Evolutionary conservation across 129 eudicot genomes (phyloP).

Genomic region (Flaveria brownii): DNA sequence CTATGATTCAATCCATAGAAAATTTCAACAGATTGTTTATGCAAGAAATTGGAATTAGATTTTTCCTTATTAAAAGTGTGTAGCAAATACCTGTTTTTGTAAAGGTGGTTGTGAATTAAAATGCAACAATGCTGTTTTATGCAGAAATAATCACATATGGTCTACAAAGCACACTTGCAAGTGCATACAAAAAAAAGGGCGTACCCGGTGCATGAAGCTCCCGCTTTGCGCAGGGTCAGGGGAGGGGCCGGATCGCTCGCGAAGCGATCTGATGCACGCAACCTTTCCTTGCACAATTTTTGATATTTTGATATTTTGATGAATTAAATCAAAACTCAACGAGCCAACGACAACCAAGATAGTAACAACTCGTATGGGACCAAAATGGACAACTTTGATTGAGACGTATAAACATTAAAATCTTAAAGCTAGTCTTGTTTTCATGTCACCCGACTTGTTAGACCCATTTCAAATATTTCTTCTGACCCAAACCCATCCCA

Average conservation of each 20-base stretch:
- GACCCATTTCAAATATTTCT: not conserved
- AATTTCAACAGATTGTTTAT: too few relatives aligned
- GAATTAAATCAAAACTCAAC: conserved; percentile 20
- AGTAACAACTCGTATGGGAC: conserved; percentile 35
- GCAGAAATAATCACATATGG: not conserved
- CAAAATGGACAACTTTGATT: conserved; percentile 25
- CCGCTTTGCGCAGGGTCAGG: too few relatives aligned
- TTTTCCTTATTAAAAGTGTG: too few relatives aligned
- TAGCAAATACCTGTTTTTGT: too few relatives aligned
- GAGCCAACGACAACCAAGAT: conserved; percentile 22
- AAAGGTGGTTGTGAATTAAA: not conserved
- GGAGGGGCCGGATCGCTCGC: too few relatives aligned
- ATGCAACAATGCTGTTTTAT: not conserved
- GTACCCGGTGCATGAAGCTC: too few relatives aligned
- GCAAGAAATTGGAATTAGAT: too few relatives aligned
- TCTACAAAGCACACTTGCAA: conserved; percentile 25
- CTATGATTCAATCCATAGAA: not conserved
- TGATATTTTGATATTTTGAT: conserved; percentile 7
- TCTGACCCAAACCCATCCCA: not conserved
- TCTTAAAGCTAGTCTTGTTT: not conserved
- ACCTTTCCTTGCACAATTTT: too few relatives aligned
- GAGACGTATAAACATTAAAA: not conserved
- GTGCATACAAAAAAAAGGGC: conserved; percentile 10
- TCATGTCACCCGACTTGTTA: conserved; percentile 1
- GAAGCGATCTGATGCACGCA: too few relatives aligned